Percentiles rank a stretch among this genome's conserved stretches.
Evolutionary conservation across 78 protist genomes (phyloP).

Genomic region (Chrysochromulina tobinii): DNA sequence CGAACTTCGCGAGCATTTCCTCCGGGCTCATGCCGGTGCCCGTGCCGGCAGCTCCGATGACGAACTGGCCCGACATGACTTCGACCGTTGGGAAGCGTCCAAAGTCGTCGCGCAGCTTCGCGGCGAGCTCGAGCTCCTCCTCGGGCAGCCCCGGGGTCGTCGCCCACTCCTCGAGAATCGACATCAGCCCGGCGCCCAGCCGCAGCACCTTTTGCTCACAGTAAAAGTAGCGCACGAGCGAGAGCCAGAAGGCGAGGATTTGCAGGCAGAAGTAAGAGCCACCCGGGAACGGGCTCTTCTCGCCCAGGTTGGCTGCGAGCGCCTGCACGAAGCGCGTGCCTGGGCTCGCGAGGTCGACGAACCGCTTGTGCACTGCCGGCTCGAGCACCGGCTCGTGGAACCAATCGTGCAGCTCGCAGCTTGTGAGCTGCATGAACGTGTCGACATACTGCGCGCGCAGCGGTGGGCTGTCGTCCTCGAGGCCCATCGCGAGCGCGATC

Average conservation of each 20-base stretch:
- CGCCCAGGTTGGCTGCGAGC: neutral
- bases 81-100: neutral
- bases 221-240: neutral
- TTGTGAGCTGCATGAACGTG: neutral
- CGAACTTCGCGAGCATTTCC: too few relatives aligned
- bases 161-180: neutral
- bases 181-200: neutral
- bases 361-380: neutral
- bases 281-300: neutral
- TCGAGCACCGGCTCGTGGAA: neutral
- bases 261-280: neutral
- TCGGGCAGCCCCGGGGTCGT: neutral
- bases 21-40: too few relatives aligned
- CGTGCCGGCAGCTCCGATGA: neutral
- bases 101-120: neutral
- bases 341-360: neutral
- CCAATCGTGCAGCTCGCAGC: neutral
- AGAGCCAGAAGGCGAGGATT: neutral
- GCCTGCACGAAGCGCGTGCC: neutral
- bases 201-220: neutral
- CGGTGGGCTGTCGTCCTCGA: neutral
- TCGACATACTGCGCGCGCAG: neutral
- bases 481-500: neutral
- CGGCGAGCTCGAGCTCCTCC: neutral
- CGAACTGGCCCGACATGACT: neutral